Evolutionary conservation across 768 basidiomycete genomes (phyloP), one percentile per base, ranked within the genome.

Genomic region (Coprinopsis cinerea): DNA sequence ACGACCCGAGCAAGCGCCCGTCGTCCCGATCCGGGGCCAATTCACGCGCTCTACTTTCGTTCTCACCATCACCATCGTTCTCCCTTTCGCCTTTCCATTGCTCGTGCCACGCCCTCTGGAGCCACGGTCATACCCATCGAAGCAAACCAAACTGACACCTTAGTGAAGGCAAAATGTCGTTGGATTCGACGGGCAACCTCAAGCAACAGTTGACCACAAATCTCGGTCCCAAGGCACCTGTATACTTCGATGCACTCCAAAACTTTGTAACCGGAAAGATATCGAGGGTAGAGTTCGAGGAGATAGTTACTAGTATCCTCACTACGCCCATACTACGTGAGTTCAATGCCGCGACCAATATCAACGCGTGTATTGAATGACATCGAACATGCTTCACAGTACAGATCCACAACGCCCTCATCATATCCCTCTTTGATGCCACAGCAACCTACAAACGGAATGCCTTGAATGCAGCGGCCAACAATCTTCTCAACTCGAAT

Each of bases 381-480:
- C 36, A 18, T 39, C 11, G 18, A 53, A 28, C 44, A 26, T 49
- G 9, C 39, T 34, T 15, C 39, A 14, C 53, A 84, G 85, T 89
- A 24, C 87, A 88, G 64, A 68, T 90, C 1, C 89, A 92, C 61
- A 92, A 92, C 64, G 82, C 88, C 10, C 73, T 92, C 26, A 82
- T 92, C 28, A 89, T 91, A 25, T 88, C 88, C 1, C 65, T 92
- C 14, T 88, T 91, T 54, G 88, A 88, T 64, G 84, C 85, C 20
- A 86, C 87, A 1, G 70, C 72, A 2, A 79, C 80, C 0, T 79
- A 84, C 56, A 80, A 83, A 56, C 77, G 84, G 35, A 52, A 32
- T 34, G 51, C 51, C 27, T 23, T 23, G 14, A 28, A 40, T 23
- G 49, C 41, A 20, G 44, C 42, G 14, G 15, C 28, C 25, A 10